Conservation (phyloP, 2,329 filamentous ascomycete species). For the Emmonsia crescens region DNA sequence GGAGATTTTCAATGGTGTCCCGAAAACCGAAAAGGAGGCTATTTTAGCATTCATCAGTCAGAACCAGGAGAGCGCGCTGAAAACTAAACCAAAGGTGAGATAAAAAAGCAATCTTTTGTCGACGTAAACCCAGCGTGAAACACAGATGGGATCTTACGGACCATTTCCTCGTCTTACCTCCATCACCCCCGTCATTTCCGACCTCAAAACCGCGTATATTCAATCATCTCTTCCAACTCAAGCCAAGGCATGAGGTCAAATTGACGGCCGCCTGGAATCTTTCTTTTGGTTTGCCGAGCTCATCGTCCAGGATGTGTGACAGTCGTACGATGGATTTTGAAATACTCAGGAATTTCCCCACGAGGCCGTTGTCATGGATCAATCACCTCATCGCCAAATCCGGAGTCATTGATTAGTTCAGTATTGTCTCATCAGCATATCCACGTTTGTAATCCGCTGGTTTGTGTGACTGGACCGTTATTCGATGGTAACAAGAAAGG, state of each 20-base stretch:
- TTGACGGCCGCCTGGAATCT: not conserved
- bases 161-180: not conserved
- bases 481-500: not conserved
- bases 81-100: slow-evolving; percentile 72
- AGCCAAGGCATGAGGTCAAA: not conserved
- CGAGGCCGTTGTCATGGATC: not conserved
- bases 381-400: not conserved
- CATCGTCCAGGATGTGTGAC: not conserved
- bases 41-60: slow-evolving; percentile 58
- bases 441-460: not conserved
- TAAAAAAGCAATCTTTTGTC: slow-evolving; percentile 31
- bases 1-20: slow-evolving; percentile 51
- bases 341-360: not conserved
- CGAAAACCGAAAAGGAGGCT: slow-evolving; percentile 47
- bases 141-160: not conserved
- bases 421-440: not conserved
- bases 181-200: not conserved
- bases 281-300: not conserved
- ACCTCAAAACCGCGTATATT: not conserved
- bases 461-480: not conserved
- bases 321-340: not conserved
- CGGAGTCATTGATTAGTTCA: not conserved
- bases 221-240: not conserved
- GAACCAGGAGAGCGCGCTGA: slow-evolving; percentile 66
- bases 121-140: not conserved